These are phyloP conservation scores for Chaetomium sp. DNA, from an alignment of 2,329 filamentous ascomycete species.

Conservation along the genomic window DNA sequence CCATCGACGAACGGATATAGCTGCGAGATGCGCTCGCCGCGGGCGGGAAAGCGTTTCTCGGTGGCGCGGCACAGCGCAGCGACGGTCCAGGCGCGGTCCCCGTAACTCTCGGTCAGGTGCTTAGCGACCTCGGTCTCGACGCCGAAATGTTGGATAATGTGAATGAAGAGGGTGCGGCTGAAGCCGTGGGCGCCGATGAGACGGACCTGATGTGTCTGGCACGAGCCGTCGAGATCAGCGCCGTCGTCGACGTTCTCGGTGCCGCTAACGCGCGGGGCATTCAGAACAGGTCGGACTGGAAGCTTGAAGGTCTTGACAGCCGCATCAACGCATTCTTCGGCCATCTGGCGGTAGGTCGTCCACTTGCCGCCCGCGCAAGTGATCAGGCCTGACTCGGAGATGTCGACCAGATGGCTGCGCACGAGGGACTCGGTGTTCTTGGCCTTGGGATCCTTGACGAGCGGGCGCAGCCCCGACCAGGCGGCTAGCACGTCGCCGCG, in stretches of 20 bases:
- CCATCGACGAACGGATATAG: constrained; percentile 90
- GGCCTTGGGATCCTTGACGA: constrained; percentile 74
- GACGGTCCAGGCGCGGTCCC: constrained; percentile 87
- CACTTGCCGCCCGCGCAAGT: constrained; percentile 81
- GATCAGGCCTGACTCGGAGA: constrained; percentile 66
- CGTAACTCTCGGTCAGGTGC: constrained; percentile 81
- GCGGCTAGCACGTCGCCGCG: constrained; percentile 71
- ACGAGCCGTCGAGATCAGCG: constrained; percentile 62
- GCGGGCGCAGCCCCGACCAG: constrained; percentile 71
- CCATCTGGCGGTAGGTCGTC: constrained; percentile 87
- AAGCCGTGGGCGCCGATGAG: constrained; percentile 75
- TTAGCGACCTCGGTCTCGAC: constrained; percentile 88
- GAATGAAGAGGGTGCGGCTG: constrained; percentile 87
- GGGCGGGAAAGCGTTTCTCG: constrained; percentile 71
- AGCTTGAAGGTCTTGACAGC: constrained; percentile 63
- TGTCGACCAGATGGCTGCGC: constrained; percentile 71
- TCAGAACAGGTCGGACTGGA: constrained; percentile 41
- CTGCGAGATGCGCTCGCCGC: constrained; percentile 70
- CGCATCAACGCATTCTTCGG: constrained; percentile 76
- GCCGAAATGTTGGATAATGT: constrained; percentile 87
- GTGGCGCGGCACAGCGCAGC: constrained; percentile 73
- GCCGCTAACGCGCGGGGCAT: constrained; percentile 60
- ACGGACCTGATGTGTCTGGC: constrained; percentile 67
- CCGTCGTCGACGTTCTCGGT: constrained; percentile 63
- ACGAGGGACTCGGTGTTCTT: constrained; percentile 78